These are phyloP conservation scores for Tubosaeta sp. DNA, from an alignment of 768 basidiomycete genomes.

Conservation along the genomic window DNA sequence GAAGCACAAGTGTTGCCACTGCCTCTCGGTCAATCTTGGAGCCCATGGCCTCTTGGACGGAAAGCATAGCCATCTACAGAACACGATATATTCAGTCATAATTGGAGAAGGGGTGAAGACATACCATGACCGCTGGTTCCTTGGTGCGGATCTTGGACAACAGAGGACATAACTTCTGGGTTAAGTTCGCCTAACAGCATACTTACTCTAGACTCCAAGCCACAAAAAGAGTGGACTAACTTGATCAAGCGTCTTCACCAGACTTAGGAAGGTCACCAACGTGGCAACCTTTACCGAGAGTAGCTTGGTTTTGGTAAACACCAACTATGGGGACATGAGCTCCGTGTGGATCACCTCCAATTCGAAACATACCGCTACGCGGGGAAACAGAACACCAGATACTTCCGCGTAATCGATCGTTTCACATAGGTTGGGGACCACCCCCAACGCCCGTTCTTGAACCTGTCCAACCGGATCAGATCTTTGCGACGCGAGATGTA, in stretches of 20 bases:
- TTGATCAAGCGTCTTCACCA: constrained; percentile 91
- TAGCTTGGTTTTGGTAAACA: constrained; percentile 90
- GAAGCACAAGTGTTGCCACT: constrained; percentile 81
- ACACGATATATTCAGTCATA: constrained; percentile 1
- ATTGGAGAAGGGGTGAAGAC: neutral
- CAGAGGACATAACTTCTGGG: constrained; percentile 92
- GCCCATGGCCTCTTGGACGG: constrained; percentile 95
- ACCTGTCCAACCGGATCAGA: constrained; percentile 46
- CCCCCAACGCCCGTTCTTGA: constrained; percentile 84
- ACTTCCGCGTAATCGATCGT: constrained; percentile 95
- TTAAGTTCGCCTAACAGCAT: constrained; percentile 67
- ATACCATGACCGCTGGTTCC: constrained; percentile 91
- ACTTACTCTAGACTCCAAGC: neutral
- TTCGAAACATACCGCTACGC: constrained; percentile 70
- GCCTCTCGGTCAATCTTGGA: constrained; percentile 91
- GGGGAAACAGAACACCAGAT: constrained; percentile 83
- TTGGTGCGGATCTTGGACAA: constrained; percentile 94
- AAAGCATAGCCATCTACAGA: constrained; percentile 75
- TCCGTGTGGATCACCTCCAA: constrained; percentile 2
- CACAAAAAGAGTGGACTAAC: constrained; percentile 33
- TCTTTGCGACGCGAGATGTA: neutral
- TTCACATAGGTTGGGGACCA: constrained; percentile 86
- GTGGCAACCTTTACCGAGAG: constrained; percentile 91
- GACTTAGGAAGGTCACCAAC: constrained; percentile 71
- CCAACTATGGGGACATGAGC: constrained; percentile 49